These are phyloP conservation scores for Dendrobium huoshanense DNA, from an alignment of 106 monocot species.

Conservation along the genomic window DNA sequence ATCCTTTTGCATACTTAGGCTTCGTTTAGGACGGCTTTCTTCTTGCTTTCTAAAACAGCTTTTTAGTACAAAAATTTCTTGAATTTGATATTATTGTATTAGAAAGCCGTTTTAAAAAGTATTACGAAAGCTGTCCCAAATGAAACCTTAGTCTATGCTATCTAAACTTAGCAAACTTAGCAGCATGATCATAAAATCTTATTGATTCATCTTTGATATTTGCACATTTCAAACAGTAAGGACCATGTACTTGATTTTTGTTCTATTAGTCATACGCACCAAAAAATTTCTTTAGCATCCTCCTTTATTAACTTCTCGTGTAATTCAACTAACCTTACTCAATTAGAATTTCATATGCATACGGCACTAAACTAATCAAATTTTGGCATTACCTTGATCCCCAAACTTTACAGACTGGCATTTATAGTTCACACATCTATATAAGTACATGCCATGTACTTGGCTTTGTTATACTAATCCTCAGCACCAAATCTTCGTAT, in stretches of 20 bases:
- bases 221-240: not conserved
- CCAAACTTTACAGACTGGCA: not conserved
- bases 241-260: not conserved
- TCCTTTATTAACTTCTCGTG: not conserved
- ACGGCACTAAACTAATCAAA: constrained; percentile 1
- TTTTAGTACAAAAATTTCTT: too few species aligned
- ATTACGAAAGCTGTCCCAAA: too few species aligned
- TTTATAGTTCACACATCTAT: too few species aligned
- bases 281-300: not conserved
- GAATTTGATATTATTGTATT: too few species aligned
- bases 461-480: not conserved
- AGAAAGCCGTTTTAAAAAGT: too few species aligned
- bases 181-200: not conserved
- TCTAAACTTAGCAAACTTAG: not conserved
- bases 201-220: not conserved
- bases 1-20: not conserved
- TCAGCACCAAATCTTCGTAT: not conserved
- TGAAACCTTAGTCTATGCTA: not conserved
- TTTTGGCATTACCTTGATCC: not conserved
- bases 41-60: too few species aligned
- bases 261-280: not conserved
- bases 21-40: too few species aligned
- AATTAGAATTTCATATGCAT: not conserved
- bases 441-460: not conserved
- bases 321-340: not conserved